Base-by-base conservation (phyloP, 108 stramenopile genomes). In the Conticribra weissflogii region DNA sequence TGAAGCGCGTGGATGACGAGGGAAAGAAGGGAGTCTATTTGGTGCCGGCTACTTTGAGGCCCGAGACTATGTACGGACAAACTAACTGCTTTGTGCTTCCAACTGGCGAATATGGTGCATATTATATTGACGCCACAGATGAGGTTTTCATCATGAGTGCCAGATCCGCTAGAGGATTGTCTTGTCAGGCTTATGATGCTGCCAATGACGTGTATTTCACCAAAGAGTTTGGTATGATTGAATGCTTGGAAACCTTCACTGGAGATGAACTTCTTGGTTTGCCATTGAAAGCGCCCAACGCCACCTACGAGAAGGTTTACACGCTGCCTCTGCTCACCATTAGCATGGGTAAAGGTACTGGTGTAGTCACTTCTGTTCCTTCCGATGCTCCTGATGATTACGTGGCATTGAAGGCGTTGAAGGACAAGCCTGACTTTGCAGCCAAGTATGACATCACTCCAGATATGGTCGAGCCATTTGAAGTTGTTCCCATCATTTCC, bases 11-110 rank as follows among this genome's bases (percentile, higher is more conserved):
- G 5, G 81, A 61, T 23, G 67, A 68, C 21, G 76, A 71, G 19
- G 81, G 68, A 32, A 62, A 72, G 34, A 66, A 81, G 62, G 69
- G 81, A 14, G 91, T 98, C 28, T 98, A 86, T 76, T 72, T 99
- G 46, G 98, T 96, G 0, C 97, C 98, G 14, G 98, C 98, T 12
- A 99, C 98, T 22, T 87, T 99, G 44, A 88, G 98, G 24, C 98
- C 98, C 4, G 98, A 99, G 84, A 99, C 98, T 15, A 99, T 99
- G 98, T 98, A 98, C 69, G 98, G 98, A 8, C 98, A 99, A 82
- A 99, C 98, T 48, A 99, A 99, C 78, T 98, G 97, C 94, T 99
- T 96, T 72, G 96, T 98, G 29, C 85, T 98, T 36, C 98, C 98
- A 25, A 83, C 85, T 27, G 97, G 97, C 55, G 96, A 96, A 74